Evolutionary conservation across 345 rosid genomes (phyloP).

Genomic region (Eucalyptus regnans): DNA sequence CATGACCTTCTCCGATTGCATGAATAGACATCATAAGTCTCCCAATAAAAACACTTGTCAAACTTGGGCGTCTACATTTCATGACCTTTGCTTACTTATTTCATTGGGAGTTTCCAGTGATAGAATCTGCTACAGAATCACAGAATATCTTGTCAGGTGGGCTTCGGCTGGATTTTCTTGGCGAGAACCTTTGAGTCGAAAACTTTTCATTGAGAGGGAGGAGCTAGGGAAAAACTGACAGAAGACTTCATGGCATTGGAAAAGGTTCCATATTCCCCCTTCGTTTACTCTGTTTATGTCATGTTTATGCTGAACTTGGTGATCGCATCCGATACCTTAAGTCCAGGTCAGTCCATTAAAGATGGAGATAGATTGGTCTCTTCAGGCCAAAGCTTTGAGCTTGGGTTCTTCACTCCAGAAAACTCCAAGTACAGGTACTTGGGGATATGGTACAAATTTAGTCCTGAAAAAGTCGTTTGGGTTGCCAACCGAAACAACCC

Average conservation of each 20-base stretch:
- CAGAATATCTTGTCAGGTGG: neutral
- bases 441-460: conserved; percentile 25
- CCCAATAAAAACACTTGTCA: neutral
- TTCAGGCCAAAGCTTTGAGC: neutral
- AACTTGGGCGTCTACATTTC: conserved; percentile 10
- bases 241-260: neutral
- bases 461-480: conserved; percentile 10
- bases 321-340: neutral
- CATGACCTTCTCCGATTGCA: neutral
- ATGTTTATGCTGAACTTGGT: neutral
- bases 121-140: no score
- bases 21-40: neutral
- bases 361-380: conserved; percentile 1
- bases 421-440: conserved; percentile 7
- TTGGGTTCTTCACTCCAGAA: conserved; percentile 9
- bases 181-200: neutral
- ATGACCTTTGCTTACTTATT: neutral
- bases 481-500: conserved; percentile 35
- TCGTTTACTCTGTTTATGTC: neutral
- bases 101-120: neutral
- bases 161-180: neutral
- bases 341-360: neutral
- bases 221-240: neutral
- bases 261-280: neutral
- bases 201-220: neutral